Evolutionary conservation across 2,329 filamentous ascomycete species (phyloP).

Genomic region (Ceratocystis papillata): DNA sequence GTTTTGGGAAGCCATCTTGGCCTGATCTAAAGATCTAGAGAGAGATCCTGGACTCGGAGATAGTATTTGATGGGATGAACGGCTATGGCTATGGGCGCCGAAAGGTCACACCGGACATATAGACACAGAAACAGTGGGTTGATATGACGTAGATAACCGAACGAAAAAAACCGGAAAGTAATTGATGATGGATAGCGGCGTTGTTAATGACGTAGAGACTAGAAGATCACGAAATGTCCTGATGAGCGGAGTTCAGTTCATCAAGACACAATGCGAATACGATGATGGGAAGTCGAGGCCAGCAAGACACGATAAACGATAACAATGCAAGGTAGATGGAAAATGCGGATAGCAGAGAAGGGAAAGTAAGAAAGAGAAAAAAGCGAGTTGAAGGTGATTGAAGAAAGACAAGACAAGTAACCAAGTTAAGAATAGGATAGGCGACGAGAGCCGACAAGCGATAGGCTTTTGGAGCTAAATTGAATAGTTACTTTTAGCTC

Average conservation of each 20-base stretch:
- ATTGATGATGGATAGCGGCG: background rate
- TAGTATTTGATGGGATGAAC: constrained; percentile 3
- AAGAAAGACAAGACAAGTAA: background rate
- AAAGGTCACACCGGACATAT: background rate
- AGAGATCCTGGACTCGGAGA: constrained; percentile 16
- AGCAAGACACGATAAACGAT: constrained; percentile 15
- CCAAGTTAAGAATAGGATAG: background rate
- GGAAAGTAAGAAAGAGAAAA: background rate
- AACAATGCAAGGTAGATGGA: constrained; percentile 18
- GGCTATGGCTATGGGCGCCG: background rate
- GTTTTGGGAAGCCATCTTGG: constrained; percentile 42
- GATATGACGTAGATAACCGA: constrained; percentile 7
- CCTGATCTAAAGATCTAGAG: constrained; percentile 14
- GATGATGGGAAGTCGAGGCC: background rate
- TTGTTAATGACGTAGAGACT: constrained; percentile 10
- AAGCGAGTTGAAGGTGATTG: background rate
- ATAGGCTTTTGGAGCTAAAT: constrained; percentile 4
- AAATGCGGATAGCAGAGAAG: background rate
- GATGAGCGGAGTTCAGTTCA: background rate
- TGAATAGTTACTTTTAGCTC: background rate
- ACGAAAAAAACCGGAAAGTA: background rate
- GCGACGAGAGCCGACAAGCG: background rate
- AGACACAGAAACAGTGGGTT: constrained; percentile 1
- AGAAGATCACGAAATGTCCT: background rate
- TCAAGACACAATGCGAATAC: background rate